Percentiles rank a stretch among this genome's conserved stretches.
Conservation (phyloP, 1,284 basidiomycete genomes). For the Trichosporon inkin region DNA sequence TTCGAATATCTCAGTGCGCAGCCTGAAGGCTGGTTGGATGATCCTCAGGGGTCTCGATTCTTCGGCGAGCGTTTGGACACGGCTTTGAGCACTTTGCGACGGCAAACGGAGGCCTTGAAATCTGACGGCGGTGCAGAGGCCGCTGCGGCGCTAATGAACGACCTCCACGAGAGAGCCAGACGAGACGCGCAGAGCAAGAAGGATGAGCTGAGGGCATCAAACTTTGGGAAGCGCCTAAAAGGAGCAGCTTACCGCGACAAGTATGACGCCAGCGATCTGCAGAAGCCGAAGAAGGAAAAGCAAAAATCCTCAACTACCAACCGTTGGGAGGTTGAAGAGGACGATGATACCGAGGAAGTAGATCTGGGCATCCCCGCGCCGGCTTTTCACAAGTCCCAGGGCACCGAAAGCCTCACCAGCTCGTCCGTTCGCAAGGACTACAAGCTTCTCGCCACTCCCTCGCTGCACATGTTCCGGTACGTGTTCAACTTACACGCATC, state of each 20-base stretch:
- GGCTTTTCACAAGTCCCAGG: slow-evolving; percentile 30
- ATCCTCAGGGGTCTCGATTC: slow-evolving; percentile 69
- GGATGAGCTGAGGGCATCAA: slow-evolving; percentile 39
- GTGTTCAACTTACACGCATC: neutral
- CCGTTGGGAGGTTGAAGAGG: slow-evolving; percentile 40
- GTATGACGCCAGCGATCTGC: slow-evolving; percentile 46
- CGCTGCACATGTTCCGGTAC: slow-evolving; percentile 80
- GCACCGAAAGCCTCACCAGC: slow-evolving; percentile 48
- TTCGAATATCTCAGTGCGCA: slow-evolving; percentile 57
- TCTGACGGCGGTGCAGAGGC: slow-evolving; percentile 56
- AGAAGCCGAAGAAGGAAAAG: slow-evolving; percentile 42
- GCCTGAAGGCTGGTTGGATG: slow-evolving; percentile 42
- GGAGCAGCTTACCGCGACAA: slow-evolving; percentile 44
- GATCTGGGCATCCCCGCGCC: slow-evolving; percentile 25
- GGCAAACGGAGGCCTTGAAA: slow-evolving; percentile 63
- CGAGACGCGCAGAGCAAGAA: slow-evolving; percentile 39
- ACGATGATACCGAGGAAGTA: neutral
- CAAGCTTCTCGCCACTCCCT: slow-evolving; percentile 72
- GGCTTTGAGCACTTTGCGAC: slow-evolving; percentile 58
- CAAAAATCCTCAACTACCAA: slow-evolving; percentile 10
- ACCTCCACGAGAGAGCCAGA: slow-evolving; percentile 48
- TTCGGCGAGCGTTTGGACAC: slow-evolving; percentile 73
- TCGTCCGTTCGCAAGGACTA: slow-evolving; percentile 65
- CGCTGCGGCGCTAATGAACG: slow-evolving; percentile 62
- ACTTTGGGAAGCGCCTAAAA: slow-evolving; percentile 45